Evolutionary conservation across 139 green algal genomes (phyloP), one percentile per base, ranked within the genome.

Genomic region (Medakamo hakoo): DNA sequence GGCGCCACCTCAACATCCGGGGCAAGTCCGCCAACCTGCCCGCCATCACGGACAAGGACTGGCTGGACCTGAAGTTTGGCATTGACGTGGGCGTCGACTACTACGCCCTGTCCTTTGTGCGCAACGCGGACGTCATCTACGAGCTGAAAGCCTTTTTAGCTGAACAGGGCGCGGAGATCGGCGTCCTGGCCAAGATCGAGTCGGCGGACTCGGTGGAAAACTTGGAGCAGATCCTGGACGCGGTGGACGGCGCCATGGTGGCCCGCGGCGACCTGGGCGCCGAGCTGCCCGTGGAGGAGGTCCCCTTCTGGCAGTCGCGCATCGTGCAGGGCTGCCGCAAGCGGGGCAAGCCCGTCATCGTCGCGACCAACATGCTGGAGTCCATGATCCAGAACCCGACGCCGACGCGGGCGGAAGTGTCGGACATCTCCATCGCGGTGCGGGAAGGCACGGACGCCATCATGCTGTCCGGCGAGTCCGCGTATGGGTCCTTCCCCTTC

Each of bases 311-410:
- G 79, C 84, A 91, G 68, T 75, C 40, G 58, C 64, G 75, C 16
- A 91, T 91, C 26, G 76, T 91, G 28, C 70, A 78, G 64, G 78
- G 79, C 1, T 87, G 80, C 76, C 68, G 80, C 27, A 72, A 71
- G 75, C 68, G 84, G 0, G 83, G 80, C 55, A 90, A 90, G 73
- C 81, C 81, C 4, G 76, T 85, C 22, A 90, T 90, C 62, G 82
- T 90, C 56, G 83, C 83, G 30, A 90, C 83, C 58, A 90, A 90
- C 74, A 90, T 90, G 81, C 76, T 90, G 30, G 85, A 92, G 71
- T 76, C 56, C 60, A 92, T 92, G 85, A 87, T 90, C 58, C 62
- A 74, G 21, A 80, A 90, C 75, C 79, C 84, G 22, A 88, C 84
- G 21, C 85, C 85, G 30, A 90, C 84, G 2, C 63, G 84, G 22